These are phyloP conservation scores for Viola pubescens DNA, from an alignment of 441 rosid species.

Conservation along the genomic window DNA sequence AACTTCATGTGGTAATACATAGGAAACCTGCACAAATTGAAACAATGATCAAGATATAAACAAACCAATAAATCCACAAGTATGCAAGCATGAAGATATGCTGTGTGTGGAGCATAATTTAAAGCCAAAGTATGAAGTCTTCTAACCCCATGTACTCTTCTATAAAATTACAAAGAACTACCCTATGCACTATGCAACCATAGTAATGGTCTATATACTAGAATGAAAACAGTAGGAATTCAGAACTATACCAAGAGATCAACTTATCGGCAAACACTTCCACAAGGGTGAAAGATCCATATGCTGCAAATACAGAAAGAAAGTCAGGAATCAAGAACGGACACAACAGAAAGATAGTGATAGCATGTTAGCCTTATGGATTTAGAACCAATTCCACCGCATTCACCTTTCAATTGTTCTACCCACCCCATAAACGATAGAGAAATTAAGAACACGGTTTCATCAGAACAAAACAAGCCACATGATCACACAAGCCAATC, in stretches of 20 bases:
- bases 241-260: slow-evolving; percentile 35
- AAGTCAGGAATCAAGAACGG: background rate
- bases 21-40: slow-evolving; percentile 43
- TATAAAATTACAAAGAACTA: background rate
- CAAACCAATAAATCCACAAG: background rate
- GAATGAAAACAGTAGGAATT: background rate
- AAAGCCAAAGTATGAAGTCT: background rate
- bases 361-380: too few species aligned
- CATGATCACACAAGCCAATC: too few species aligned
- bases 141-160: background rate
- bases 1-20: slow-evolving; percentile 56
- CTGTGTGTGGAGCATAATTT: background rate
- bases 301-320: slow-evolving; percentile 37
- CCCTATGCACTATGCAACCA: background rate
- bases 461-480: too few species aligned
- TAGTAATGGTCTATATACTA: background rate
- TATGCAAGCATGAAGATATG: background rate
- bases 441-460: too few species aligned
- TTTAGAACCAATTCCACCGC: too few species aligned
- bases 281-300: slow-evolving; percentile 50
- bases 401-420: too few species aligned
- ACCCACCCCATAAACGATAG: too few species aligned
- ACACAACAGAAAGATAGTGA: too few species aligned
- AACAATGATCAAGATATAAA: slow-evolving; percentile 5
- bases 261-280: slow-evolving; percentile 54